A percentile compares a stretch with the other conserved stretches of the same genome.
phyloP scores from a whole-genome alignment of 441 rosid genomes.

The Adansonia rubrostipa region DNA sequence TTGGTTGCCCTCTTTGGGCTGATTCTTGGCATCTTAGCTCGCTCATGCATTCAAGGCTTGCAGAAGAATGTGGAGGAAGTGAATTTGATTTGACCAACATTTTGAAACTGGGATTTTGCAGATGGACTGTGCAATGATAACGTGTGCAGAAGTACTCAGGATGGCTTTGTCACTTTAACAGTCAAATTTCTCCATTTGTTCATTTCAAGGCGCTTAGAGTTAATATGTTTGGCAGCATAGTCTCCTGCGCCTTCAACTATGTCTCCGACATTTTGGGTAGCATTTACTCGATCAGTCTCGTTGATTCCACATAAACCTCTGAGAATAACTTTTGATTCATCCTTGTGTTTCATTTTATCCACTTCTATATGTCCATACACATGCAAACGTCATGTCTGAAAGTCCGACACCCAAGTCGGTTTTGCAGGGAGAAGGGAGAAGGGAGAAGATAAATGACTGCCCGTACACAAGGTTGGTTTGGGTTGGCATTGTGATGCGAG shows the following conservation, averaged over 20 bases:
- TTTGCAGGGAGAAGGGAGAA: no score
- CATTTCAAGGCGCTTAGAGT: constrained; percentile 29
- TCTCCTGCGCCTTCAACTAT: background rate
- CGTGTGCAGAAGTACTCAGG: background rate
- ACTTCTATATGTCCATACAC: background rate
- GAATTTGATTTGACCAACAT: background rate
- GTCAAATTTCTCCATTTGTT: constrained; percentile 35
- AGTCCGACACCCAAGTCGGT: no score
- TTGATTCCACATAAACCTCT: constrained; percentile 27
- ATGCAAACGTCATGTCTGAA: background rate
- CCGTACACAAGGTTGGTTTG: background rate
- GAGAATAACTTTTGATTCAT: background rate
- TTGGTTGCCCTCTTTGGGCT: background rate
- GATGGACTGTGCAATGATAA: constrained; percentile 1
- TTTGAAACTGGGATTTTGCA: constrained; percentile 12
- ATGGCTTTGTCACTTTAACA: constrained; percentile 23
- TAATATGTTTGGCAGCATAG: constrained; percentile 14
- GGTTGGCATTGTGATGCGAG: background rate
- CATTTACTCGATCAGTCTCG: constrained; percentile 35
- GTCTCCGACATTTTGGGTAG: constrained; percentile 32
- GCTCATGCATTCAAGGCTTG: background rate
- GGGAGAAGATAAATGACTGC: no score
- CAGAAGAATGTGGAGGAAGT: background rate
- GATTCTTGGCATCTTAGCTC: background rate
- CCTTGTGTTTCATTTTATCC: background rate